Base-by-base conservation (phyloP, 257 asterid species). In the Capsicum chinense region DNA sequence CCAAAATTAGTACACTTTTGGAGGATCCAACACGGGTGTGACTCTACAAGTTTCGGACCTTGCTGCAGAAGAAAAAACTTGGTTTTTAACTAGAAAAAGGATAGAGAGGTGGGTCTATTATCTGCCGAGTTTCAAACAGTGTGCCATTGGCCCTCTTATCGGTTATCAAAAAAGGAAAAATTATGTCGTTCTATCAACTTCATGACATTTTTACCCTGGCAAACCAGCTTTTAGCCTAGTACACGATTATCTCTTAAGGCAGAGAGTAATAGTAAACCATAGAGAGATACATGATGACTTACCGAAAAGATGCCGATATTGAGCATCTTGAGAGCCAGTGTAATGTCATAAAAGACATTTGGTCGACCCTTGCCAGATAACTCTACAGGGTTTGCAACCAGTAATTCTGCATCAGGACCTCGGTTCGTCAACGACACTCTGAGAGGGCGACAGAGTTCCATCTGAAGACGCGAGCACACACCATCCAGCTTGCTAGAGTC, bases 351-450 rank as follows among this genome's bases (percentile, higher is more conserved):
- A 88, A 95, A 95, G 66, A 95, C 98, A 52, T 89, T 80, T 67
- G 99, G 99, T 5, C 98, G 97, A 4, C 99, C 99, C 87, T 92
- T 89, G 12, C 99, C 97, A 1, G 97, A 92, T 81, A 94, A 86
- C 90, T 95, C 99, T 1, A 93, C 92, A 0, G 95, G 99, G 86
- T 94, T 95, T 21, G 97, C 98, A 44, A 94, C 97, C 80, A 95
- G 79, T 74, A 95, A 86, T 85, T 95, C 98, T 3, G 95, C 88
- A 79, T 95, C 99, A 17, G 98, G 99, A 81, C 97, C 98, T 54
- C 99, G 94, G 91, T 91, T 90, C 62, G 92, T 87, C 84, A 93
- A 39, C 19, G 96, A 88, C 48, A 95, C 95, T 87, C 95, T 93
- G 7, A 94, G 88, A 26, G 99, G 99, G 47, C 95, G 95, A 80